Conservation (phyloP, 2,329 filamentous ascomycete genomes). For the Cercospora sp. region DNA sequence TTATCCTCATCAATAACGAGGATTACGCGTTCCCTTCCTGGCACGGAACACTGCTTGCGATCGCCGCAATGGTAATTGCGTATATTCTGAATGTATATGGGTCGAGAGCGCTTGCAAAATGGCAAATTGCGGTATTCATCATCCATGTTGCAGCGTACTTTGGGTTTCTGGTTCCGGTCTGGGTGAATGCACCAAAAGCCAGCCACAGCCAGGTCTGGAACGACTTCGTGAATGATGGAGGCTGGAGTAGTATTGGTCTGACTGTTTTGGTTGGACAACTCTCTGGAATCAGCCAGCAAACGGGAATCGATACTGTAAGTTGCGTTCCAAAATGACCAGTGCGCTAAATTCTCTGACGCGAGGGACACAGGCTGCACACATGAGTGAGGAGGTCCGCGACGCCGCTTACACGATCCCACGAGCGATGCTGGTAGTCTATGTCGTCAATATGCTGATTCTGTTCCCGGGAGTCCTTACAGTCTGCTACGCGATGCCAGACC, state of each 20-base stretch:
- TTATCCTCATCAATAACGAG: slow-evolving; percentile 44
- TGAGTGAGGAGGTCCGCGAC: slow-evolving; percentile 34
- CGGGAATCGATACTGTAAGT: slow-evolving; percentile 25
- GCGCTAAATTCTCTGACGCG: neutral
- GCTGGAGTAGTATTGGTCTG: slow-evolving; percentile 39
- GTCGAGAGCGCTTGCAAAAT: slow-evolving; percentile 38
- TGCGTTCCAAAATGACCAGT: neutral
- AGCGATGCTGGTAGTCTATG: slow-evolving; percentile 39
- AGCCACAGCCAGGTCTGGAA: slow-evolving; percentile 30
- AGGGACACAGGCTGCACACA: slow-evolving; percentile 25
- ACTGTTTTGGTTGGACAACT: slow-evolving; percentile 37
- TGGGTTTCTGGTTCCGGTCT: slow-evolving; percentile 33
- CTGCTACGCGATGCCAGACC: slow-evolving; percentile 36
- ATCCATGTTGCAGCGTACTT: slow-evolving; percentile 32
- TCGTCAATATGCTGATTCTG: slow-evolving; percentile 48
- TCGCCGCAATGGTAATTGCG: slow-evolving; percentile 46
- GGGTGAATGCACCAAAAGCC: slow-evolving; percentile 28
- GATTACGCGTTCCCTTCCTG: slow-evolving; percentile 47
- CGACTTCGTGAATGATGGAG: slow-evolving; percentile 41
- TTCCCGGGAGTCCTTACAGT: slow-evolving; percentile 46
- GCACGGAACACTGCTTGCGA: slow-evolving; percentile 52
- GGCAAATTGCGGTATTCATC: slow-evolving; percentile 34
- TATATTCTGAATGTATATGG: slow-evolving; percentile 46
- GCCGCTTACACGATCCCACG: slow-evolving; percentile 32
- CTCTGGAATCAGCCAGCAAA: slow-evolving; percentile 28